Evolutionary conservation across 2,329 filamentous ascomycete genomes (phyloP), one percentile per base, ranked within the genome.

Genomic region (Colletotrichum gigasporum): DNA sequence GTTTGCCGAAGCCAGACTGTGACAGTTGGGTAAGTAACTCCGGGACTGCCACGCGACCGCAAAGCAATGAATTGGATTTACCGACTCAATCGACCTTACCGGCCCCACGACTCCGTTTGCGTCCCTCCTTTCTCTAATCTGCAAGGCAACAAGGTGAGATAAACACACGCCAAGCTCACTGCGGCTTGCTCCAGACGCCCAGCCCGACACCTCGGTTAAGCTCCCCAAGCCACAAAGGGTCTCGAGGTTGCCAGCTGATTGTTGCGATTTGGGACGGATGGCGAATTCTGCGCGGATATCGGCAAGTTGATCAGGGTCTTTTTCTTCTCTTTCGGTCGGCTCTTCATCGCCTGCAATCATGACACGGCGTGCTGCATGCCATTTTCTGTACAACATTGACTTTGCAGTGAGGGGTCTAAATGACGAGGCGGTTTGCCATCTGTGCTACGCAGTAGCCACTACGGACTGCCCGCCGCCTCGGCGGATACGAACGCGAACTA

Each of bases 81-180:
- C 11, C 28, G 3, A 18, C 11, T 14, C n/a, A 16, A 11, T 18
- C 22, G 34, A 16, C 10, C n/a, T n/a, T n/a, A 28, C 14, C 22
- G 16, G n/a, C 50, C 32, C 24, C 11, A 18, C 24, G 26, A 18
- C 41, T 45, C 52, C 52, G 52, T 45, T 55, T 55, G 52, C 39
- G 20, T 45, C 26, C 14, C 18, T 3, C 16, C 22, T 14, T 16
- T 8, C 37, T 24, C 7, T 5, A 22, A 18, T 11, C 51, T 7
- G 11, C 14, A 26, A 4, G 28, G 20, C 28, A 45, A 26, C 39
- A 26, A 22, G 10, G 10, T 24, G 18, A 14, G 20, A 10, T 11
- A 12, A 14, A 5, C 18, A 2, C 14, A 10, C 45, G 39, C 39
- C 39, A 55, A 55, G 28, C 26, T 28, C 37, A 24, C 26, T 2